A percentile compares a stretch with the other conserved stretches of the same genome.
Evolutionary conservation across 129 eudicot species (phyloP).

Genomic region (Deinandra increscens): DNA sequence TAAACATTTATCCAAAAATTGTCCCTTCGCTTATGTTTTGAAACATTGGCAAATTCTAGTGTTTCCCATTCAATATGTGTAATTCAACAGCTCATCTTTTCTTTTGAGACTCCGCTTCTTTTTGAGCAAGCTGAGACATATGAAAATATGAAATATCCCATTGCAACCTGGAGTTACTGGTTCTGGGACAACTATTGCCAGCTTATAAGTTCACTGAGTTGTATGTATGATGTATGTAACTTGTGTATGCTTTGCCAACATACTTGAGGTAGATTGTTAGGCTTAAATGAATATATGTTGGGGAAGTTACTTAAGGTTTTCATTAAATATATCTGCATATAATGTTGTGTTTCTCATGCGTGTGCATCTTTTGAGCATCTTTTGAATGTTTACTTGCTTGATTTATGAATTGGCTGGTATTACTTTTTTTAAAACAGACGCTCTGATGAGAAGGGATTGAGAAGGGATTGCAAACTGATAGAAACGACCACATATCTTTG

Average conservation of each 20-base stretch:
- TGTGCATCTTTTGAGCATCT: background rate
- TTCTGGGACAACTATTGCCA: conserved; percentile 8
- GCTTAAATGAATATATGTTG: background rate
- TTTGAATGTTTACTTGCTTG: background rate
- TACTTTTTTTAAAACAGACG: background rate
- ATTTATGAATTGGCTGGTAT: background rate
- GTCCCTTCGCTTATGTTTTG: background rate
- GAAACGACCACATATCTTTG: background rate
- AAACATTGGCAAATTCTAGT: background rate
- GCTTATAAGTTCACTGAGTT: conserved; percentile 16
- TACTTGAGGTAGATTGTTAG: background rate
- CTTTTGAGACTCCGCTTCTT: background rate
- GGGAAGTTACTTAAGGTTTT: background rate
- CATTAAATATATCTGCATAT: conserved; percentile 9
- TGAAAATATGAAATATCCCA: background rate
- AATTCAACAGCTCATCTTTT: background rate
- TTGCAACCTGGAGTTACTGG: background rate
- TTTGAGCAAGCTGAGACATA: conserved; percentile 12
- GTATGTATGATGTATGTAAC: background rate
- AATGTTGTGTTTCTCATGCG: background rate
- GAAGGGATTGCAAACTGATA: conserved; percentile 2
- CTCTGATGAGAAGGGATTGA: conserved; percentile 12
- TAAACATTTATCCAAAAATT: background rate
- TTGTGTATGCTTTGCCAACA: conserved; percentile 12
- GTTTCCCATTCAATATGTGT: background rate